Conservation (phyloP, 768 basidiomycete genomes). For the Symmetrospora coprosmae region DNA sequence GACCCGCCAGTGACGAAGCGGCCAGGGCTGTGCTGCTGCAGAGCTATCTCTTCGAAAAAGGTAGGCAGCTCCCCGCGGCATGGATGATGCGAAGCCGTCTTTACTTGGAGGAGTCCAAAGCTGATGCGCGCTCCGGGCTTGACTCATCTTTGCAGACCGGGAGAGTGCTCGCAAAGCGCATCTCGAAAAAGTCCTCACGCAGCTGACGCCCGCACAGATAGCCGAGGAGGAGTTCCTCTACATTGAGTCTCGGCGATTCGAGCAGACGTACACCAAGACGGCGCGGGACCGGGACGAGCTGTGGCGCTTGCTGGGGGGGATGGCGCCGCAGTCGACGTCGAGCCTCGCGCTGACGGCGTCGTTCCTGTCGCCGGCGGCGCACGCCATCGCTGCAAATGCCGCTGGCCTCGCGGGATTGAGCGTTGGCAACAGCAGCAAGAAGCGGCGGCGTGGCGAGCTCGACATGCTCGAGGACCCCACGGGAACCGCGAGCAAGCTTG, state of each 20-base stretch:
- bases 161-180: constrained; percentile 81
- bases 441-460: constrained; percentile 33
- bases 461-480: constrained; percentile 22
- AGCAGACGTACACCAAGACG: constrained; percentile 61
- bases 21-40: constrained; percentile 41
- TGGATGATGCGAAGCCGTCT: neutral
- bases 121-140: no score
- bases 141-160: constrained; percentile 49
- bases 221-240: constrained; percentile 91
- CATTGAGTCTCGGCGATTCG: constrained; percentile 82
- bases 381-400: constrained; percentile 7
- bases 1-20: constrained; percentile 75
- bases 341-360: neutral
- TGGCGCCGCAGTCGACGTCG: constrained; percentile 21
- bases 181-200: constrained; percentile 60
- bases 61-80: constrained; percentile 38
- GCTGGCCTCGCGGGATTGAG: neutral
- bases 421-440: constrained; percentile 31
- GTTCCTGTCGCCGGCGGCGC: neutral
- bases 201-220: constrained; percentile 72
- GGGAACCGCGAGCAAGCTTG: neutral
- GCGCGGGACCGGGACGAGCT: constrained; percentile 30
- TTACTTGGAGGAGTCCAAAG: neutral
- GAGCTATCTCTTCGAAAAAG: constrained; percentile 75
- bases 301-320: constrained; percentile 29